Evolutionary conservation across 768 basidiomycete species (phyloP).

Genomic region (Galerina marginata): DNA sequence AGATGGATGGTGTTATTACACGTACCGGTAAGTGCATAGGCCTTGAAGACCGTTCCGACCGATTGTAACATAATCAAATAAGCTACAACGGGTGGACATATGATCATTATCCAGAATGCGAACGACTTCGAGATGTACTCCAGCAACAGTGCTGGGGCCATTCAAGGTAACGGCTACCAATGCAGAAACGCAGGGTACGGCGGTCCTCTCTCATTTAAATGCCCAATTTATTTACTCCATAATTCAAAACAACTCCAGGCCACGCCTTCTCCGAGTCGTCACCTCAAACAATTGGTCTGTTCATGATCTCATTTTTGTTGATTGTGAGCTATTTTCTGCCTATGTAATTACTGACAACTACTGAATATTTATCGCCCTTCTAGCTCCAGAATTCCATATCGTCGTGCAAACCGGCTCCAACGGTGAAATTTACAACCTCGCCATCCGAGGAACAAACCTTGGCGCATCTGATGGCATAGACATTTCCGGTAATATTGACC

Average conservation of each 20-base stretch:
- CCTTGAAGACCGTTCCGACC: too few relatives aligned
- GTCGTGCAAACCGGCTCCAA: conserved; percentile 1
- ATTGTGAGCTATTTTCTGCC: neutral
- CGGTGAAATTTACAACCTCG: conserved; percentile 4
- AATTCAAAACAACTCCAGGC: neutral
- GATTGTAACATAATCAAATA: neutral
- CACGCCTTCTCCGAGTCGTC: conserved; percentile 2
- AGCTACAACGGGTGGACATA: conserved; percentile 4
- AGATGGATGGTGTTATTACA: conserved; percentile 4
- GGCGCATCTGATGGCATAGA: conserved; percentile 7
- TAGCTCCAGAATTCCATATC: conserved; percentile 2
- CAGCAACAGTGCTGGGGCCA: conserved; percentile 3
- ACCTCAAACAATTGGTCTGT: conserved; percentile 2
- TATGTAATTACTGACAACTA: neutral
- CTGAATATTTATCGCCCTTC: neutral
- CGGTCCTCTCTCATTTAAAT: neutral
- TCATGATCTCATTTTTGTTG: conserved; percentile 3
- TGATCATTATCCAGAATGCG: conserved; percentile 3
- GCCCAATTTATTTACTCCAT: neutral
- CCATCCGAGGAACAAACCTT: conserved; percentile 1
- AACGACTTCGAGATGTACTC: conserved; percentile 7
- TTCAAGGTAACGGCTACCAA: conserved; percentile 4
- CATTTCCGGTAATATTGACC: neutral
- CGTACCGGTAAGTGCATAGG: neutral
- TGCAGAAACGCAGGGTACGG: conserved; percentile 2